These are phyloP conservation scores for Tetrapisispora fleetii DNA, from an alignment of 805 yeast genomes.

Conservation along the genomic window DNA sequence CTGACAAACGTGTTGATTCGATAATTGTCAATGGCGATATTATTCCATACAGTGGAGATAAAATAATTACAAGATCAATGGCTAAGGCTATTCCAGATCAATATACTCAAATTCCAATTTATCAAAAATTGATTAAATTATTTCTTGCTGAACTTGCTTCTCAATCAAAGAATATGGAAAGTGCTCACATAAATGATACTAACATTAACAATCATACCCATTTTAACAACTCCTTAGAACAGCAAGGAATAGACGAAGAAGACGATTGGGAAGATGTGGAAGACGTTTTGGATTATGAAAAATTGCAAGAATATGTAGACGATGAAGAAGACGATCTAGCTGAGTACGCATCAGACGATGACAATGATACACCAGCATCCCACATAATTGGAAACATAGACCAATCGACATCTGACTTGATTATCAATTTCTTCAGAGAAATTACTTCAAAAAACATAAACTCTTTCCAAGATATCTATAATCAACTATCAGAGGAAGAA, in stretches of 20 bases:
- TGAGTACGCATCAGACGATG: conserved; percentile 6
- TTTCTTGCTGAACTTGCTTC: conserved; percentile 59
- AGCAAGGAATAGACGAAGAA: conserved; percentile 27
- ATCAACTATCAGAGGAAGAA: conserved; percentile 41
- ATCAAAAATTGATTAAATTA: conserved; percentile 62
- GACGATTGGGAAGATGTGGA: conserved; percentile 75
- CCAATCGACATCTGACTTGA: conserved; percentile 27
- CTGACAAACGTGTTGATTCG: conserved; percentile 41
- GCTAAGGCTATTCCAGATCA: conserved; percentile 53
- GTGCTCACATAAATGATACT: conserved; percentile 13
- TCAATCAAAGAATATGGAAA: conserved; percentile 45
- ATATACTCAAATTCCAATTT: conserved; percentile 58
- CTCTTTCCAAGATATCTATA: conserved; percentile 44
- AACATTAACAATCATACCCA: conserved; percentile 21
- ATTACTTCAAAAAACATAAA: conserved; percentile 41
- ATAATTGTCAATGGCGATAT: conserved; percentile 71
- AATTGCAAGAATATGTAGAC: conserved; percentile 40
- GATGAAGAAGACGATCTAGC: conserved; percentile 24
- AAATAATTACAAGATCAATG: conserved; percentile 82
- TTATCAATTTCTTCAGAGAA: conserved; percentile 47
- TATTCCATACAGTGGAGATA: conserved; percentile 45
- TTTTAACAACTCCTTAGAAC: conserved; percentile 7
- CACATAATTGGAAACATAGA: conserved; percentile 9
- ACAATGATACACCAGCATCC: conserved; percentile 4
- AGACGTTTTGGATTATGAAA: conserved; percentile 57